Evolutionary conservation across 768 basidiomycete species (phyloP).

Genomic region (Boletus sp.): DNA sequence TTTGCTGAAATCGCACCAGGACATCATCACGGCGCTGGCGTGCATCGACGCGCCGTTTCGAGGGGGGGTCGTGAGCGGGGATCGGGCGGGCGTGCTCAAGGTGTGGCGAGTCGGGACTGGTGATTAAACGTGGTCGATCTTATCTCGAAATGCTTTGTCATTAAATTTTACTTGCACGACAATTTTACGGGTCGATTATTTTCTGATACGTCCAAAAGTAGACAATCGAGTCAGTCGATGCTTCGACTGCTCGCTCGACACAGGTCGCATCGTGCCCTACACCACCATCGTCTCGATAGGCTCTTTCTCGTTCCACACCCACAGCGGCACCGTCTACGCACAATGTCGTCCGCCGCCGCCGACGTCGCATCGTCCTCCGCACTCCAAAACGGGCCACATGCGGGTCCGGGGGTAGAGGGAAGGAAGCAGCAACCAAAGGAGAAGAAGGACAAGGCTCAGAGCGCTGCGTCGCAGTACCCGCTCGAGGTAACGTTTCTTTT

Average conservation of each 20-base stretch:
- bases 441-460: conserved; percentile 38
- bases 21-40: conserved; percentile 81
- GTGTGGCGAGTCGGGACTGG: conserved; percentile 76
- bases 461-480: conserved; percentile 46
- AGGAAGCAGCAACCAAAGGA: conserved; percentile 46
- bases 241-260: conserved; percentile 35
- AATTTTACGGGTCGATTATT: not conserved
- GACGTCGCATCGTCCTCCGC: conserved; percentile 51
- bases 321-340: conserved; percentile 9
- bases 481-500: conserved; percentile 51
- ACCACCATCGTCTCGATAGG: conserved; percentile 10
- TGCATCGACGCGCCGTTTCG: conserved; percentile 92
- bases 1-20: conserved; percentile 83
- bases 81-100: conserved; percentile 86
- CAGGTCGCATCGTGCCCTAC: conserved; percentile 26
- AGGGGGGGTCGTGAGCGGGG: conserved; percentile 89
- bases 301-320: not conserved
- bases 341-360: conserved; percentile 48
- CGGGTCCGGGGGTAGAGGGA: conserved; percentile 30
- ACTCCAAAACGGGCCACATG: conserved; percentile 42
- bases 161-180: not conserved
- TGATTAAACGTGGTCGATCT: conserved; percentile 27
- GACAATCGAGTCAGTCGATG: conserved; percentile 31
- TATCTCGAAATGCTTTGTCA: not conserved
- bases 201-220: conserved; percentile 24